Conservation (phyloP, 1,139 yeast genomes). For the Yamadazyma sp. region DNA sequence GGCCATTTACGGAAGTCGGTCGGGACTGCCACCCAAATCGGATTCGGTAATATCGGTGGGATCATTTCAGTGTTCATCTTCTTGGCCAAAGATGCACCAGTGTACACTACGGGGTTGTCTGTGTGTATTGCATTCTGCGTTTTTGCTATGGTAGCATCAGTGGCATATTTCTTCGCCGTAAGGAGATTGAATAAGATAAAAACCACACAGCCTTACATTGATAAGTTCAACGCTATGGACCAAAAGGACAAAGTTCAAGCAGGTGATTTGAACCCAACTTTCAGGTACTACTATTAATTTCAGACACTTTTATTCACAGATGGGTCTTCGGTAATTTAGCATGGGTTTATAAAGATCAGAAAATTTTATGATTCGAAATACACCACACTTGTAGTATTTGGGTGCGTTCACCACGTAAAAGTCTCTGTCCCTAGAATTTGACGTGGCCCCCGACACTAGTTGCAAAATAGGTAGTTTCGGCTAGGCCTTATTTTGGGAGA, state of each 20-base stretch:
- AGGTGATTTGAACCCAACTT: conserved; percentile 70
- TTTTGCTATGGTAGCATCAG: conserved; percentile 48
- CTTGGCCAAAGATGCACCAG: conserved; percentile 58
- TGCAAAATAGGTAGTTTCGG: not conserved
- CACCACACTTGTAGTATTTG: too few relatives aligned
- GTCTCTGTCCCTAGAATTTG: too few relatives aligned
- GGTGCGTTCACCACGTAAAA: too few relatives aligned
- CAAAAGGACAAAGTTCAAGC: conserved; percentile 49
- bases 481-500: not conserved
- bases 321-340: not conserved
- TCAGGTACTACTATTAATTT: conserved; percentile 30
- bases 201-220: conserved; percentile 31
- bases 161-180: conserved; percentile 43
- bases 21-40: conserved; percentile 76
- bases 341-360: too few relatives aligned
- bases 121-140: conserved; percentile 54
- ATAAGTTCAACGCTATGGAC: conserved; percentile 44
- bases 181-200: conserved; percentile 45
- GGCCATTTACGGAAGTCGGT: conserved; percentile 73
- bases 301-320: not conserved
- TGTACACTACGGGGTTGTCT: conserved; percentile 55
- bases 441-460: not conserved
- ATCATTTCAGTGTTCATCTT: conserved; percentile 68
- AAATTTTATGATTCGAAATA: too few relatives aligned
- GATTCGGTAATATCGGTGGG: conserved; percentile 84